Conservation (phyloP, 2,329 filamentous ascomycete species). For the Trichoderma simmonsii region DNA sequence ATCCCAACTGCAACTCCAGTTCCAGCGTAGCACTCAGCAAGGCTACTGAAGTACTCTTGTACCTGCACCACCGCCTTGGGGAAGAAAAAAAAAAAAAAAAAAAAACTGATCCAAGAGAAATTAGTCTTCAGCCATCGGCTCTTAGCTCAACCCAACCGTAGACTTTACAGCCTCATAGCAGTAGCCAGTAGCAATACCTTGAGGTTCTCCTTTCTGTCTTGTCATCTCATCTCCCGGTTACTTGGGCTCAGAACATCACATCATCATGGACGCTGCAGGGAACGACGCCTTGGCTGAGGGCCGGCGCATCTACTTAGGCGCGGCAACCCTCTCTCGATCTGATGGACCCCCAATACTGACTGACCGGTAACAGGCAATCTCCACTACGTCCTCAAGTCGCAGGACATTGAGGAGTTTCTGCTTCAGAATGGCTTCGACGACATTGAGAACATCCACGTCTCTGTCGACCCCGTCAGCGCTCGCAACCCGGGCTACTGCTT, state of each 20-base stretch:
- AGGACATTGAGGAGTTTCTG: conserved; percentile 60
- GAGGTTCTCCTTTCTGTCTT: background rate
- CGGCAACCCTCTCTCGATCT: background rate
- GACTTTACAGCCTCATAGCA: background rate
- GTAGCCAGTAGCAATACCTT: background rate
- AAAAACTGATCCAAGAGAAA: background rate
- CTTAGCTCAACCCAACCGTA: conserved; percentile 12
- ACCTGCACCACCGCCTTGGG: conserved; percentile 9
- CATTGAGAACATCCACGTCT: conserved; percentile 61
- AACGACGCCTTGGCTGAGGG: conserved; percentile 28
- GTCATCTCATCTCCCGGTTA: background rate
- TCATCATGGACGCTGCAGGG: conserved; percentile 4
- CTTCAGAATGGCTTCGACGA: conserved; percentile 39
- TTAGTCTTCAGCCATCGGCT: conserved; percentile 6
- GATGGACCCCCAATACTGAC: conserved; percentile 8
- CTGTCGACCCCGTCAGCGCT: conserved; percentile 63
- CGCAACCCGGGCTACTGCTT: conserved; percentile 75
- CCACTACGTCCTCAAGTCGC: conserved; percentile 48
- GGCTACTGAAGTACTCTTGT: conserved; percentile 14
- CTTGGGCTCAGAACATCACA: background rate
- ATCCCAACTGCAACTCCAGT: background rate
- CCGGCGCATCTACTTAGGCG: conserved; percentile 57
- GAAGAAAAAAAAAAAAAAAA: background rate
- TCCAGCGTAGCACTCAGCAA: background rate
- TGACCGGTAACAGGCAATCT: conserved; percentile 45